These are phyloP conservation scores for Trichosporon ovoides DNA, from an alignment of 1,284 basidiomycete genomes.

Conservation along the genomic window DNA sequence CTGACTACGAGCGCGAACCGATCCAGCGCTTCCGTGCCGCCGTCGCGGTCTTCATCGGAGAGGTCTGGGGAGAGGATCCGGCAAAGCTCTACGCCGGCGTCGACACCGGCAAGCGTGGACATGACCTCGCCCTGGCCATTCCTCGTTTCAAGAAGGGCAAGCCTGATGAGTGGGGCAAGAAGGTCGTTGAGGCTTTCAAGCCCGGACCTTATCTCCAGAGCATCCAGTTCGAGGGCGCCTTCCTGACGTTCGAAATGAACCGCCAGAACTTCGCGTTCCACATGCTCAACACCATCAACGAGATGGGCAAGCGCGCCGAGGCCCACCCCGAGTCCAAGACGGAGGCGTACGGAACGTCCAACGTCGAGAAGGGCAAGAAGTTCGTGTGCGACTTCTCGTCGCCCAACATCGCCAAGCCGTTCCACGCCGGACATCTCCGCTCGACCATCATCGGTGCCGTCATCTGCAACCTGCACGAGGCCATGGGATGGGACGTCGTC, in stretches of 20 bases:
- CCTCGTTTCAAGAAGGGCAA: constrained; percentile 83
- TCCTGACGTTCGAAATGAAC: constrained; percentile 75
- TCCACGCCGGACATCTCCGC: constrained; percentile 95
- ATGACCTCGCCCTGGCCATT: constrained; percentile 86
- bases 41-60: constrained; percentile 70
- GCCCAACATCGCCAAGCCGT: constrained; percentile 97
- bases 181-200: constrained; percentile 61
- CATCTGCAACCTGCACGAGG: constrained; percentile 83
- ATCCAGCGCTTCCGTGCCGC: constrained; percentile 81
- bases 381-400: constrained; percentile 72
- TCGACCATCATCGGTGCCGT: constrained; percentile 98
- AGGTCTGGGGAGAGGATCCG: constrained; percentile 62
- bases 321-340: constrained; percentile 46
- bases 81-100: constrained; percentile 77
- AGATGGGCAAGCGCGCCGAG: constrained; percentile 53
- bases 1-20: constrained; percentile 65
- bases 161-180: constrained; percentile 70
- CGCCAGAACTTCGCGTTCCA: constrained; percentile 63
- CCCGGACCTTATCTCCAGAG: constrained; percentile 52
- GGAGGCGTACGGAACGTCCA: constrained; percentile 67
- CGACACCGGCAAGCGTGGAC: constrained; percentile 81
- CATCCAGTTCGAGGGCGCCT: constrained; percentile 65
- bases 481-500: constrained; percentile 86
- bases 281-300: constrained; percentile 76
- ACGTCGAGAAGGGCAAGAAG: constrained; percentile 67